Evolutionary conservation across 139 green algal species (phyloP), one percentile per base, ranked within the genome.

Genomic region (Gonium pectorale): DNA sequence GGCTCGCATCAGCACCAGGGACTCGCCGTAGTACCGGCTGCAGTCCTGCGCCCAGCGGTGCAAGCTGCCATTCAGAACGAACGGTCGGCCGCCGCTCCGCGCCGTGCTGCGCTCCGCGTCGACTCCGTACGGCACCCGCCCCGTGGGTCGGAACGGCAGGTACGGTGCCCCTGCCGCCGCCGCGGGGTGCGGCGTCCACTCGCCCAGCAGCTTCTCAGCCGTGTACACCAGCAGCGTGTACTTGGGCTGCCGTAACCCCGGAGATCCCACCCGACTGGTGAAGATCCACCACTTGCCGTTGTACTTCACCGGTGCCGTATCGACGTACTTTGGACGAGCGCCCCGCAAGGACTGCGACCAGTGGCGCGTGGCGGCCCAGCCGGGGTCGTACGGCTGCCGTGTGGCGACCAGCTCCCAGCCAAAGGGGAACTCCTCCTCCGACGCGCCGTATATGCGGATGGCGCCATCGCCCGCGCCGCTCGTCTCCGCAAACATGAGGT

Each of bases 31-130:
- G 46, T 67, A 75, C 5, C 29, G 46, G 64, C 49, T 75, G 63
- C 79, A 78, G 64, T 85, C 79, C 79, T 85, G 79, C 4, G 64
- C 79, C 79, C 79, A 85, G 44, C 79, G 79, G 64, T 85, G 59
- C 64, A 85, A 35, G 35, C 3, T 0, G 11, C 64, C 79, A 27
- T 56, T 29, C 26, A 43, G 8, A 2, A 77, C 79, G n/a, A 85
- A 85, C 33, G 79, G 64, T 37, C 79, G 79, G 0, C 79, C 79
- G 44, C 79, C 79, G 46, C 52, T 78, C 26, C 79, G 46, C 3
- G 79, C 79, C 21, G 64, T 77, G 22, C 49, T 33, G n/a, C n/a
- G 9, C 17, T 41, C 33, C 0, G 64, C 35, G 37, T 75, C 64
- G 35, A 85, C 41, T 35, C 64, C 64, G 64, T 52, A 77, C 37